These are phyloP conservation scores for Tricholoma matsutake DNA, from an alignment of 768 basidiomycete species.

Conservation along the genomic window DNA sequence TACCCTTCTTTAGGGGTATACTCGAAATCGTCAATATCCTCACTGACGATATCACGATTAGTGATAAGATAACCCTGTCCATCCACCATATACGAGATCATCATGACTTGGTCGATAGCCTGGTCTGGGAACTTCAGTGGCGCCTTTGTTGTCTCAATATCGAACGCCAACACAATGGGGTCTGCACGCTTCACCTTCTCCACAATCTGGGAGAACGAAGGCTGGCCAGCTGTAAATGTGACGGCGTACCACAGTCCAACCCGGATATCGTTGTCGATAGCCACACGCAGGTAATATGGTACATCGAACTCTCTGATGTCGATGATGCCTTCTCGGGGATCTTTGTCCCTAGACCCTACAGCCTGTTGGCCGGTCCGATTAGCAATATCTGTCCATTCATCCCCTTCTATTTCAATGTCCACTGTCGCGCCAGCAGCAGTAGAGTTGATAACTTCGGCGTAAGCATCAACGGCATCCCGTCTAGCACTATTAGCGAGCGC, in stretches of 20 bases:
- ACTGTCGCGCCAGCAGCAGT: constrained; percentile 67
- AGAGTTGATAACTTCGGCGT: constrained; percentile 90
- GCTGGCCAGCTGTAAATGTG: constrained; percentile 77
- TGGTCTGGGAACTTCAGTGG: constrained; percentile 99
- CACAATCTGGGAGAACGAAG: constrained; percentile 62
- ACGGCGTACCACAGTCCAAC: constrained; percentile 98
- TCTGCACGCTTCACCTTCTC: constrained; percentile 98
- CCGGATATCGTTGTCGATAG: constrained; percentile 97
- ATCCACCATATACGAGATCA: constrained; percentile 99
- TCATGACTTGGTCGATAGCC: constrained; percentile 97
- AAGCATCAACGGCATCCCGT: constrained; percentile 93
- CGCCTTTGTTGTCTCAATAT: constrained; percentile 99
- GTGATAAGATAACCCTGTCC: constrained; percentile 97
- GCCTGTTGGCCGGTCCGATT: constrained; percentile 31
- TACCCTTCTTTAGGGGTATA: constrained; percentile 98
- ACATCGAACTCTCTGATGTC: constrained; percentile 97
- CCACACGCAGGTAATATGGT: constrained; percentile 96
- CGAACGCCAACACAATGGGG: constrained; percentile 97
- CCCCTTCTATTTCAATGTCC: constrained; percentile 68
- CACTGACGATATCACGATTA: constrained; percentile 94
- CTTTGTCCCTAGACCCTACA: constrained; percentile 49
- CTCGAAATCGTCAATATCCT: constrained; percentile 98
- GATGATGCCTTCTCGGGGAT: constrained; percentile 90
- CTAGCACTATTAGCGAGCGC: constrained; percentile 89
- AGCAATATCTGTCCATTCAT: constrained; percentile 46